Evolutionary conservation across 495 filamentous ascomycete genomes (phyloP).

Genomic region (Tetracladium marchalianum): DNA sequence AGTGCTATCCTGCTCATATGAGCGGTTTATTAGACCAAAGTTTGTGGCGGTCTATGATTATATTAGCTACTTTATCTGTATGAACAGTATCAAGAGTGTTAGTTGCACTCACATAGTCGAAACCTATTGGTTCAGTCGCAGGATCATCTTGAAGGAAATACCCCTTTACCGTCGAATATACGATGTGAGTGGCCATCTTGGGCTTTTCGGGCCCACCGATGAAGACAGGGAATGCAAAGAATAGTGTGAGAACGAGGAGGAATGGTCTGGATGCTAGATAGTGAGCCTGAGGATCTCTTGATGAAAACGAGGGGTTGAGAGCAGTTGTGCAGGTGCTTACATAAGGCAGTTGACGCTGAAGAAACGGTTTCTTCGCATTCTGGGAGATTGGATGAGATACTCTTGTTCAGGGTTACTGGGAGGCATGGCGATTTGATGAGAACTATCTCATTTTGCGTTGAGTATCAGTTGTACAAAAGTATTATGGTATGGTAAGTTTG

Average conservation of each 20-base stretch:
- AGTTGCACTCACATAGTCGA: slow-evolving; percentile 49
- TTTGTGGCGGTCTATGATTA: slow-evolving; percentile 42
- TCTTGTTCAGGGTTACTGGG: too few relatives aligned
- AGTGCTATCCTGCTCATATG: slow-evolving; percentile 39
- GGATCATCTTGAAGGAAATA: slow-evolving; percentile 64
- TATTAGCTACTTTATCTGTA: not conserved
- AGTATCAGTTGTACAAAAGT: too few relatives aligned
- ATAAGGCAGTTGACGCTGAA: not conserved
- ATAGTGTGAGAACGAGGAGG: slow-evolving; percentile 11
- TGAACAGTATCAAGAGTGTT: not conserved
- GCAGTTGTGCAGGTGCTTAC: not conserved
- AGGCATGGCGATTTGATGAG: too few relatives aligned
- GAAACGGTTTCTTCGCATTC: not conserved
- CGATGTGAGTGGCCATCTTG: slow-evolving; percentile 24
- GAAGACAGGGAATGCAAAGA: slow-evolving; percentile 11
- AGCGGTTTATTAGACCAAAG: slow-evolving; percentile 55
- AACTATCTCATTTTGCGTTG: too few relatives aligned
- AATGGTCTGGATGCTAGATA: slow-evolving; percentile 7
- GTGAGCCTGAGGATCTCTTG: not conserved
- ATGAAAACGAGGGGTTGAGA: not conserved
- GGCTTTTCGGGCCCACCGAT: slow-evolving; percentile 5
- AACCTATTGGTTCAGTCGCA: slow-evolving; percentile 48
- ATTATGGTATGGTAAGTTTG: too few relatives aligned
- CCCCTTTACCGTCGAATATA: slow-evolving; percentile 56
- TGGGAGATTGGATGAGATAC: not conserved